Conservation (phyloP, 2,329 filamentous ascomycete genomes). For the Zymoseptoria crescenta region DNA sequence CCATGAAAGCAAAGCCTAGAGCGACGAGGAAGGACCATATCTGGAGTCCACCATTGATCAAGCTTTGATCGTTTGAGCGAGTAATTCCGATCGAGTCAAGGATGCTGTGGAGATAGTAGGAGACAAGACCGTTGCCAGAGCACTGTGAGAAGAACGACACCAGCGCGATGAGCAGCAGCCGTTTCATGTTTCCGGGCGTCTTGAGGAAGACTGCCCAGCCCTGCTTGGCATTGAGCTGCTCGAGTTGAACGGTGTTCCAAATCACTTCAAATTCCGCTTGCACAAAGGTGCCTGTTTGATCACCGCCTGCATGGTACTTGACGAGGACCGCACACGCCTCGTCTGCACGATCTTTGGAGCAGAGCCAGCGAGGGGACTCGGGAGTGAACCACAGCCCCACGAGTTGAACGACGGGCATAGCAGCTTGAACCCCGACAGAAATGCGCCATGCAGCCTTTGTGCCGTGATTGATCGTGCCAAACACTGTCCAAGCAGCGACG, state of each 20-base stretch:
- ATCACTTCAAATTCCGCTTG: constrained; percentile 62
- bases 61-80: constrained; percentile 27
- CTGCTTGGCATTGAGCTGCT: constrained; percentile 47
- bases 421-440: constrained; percentile 19
- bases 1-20: constrained; percentile 31
- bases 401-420: constrained; percentile 17
- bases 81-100: constrained; percentile 34
- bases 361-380: constrained; percentile 22
- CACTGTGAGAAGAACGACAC: constrained; percentile 34
- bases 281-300: constrained; percentile 51
- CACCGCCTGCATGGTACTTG: constrained; percentile 57
- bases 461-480: constrained; percentile 16
- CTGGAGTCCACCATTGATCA: constrained; percentile 34
- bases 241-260: constrained; percentile 6
- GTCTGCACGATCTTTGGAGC: constrained; percentile 34
- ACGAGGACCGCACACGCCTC: constrained; percentile 51
- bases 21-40: constrained; percentile 35
- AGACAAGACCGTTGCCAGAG: constrained; percentile 34
- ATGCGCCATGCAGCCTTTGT: constrained; percentile 24
- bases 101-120: constrained; percentile 25
- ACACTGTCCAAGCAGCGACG: constrained; percentile 17
- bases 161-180: constrained; percentile 33
- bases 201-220: constrained; percentile 14
- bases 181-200: constrained; percentile 27
- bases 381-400: constrained; percentile 17